Conservation (phyloP, 2,329 filamentous ascomycete species). For the Fusarium incarnatum region DNA sequence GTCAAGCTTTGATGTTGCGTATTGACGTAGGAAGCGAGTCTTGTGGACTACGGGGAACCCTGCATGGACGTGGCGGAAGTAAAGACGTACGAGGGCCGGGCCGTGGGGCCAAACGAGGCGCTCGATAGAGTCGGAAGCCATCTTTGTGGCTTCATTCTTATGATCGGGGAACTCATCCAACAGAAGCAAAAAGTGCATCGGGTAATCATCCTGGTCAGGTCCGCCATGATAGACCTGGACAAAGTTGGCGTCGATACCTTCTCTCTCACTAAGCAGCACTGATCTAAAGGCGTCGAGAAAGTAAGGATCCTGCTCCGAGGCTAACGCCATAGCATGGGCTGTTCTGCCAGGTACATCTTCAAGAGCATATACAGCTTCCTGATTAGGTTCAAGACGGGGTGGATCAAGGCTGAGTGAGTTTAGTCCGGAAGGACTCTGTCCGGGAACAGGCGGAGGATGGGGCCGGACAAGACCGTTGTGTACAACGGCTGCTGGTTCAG, state of each 20-base stretch:
- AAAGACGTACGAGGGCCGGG: constrained; percentile 57
- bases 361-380: constrained; percentile 49
- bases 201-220: constrained; percentile 51
- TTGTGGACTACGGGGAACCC: constrained; percentile 59
- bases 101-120: constrained; percentile 55
- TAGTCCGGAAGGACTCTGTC: not conserved
- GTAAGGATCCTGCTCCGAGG: constrained; percentile 60
- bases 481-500: constrained; percentile 41
- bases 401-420: constrained; percentile 8
- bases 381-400: constrained; percentile 9
- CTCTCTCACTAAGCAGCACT: constrained; percentile 58
- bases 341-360: constrained; percentile 57
- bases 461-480: constrained; percentile 43
- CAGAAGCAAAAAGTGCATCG: constrained; percentile 60
- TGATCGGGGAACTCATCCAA: constrained; percentile 59
- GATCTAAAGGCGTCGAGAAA: constrained; percentile 61
- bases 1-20: constrained; percentile 51
- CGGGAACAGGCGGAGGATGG: constrained; percentile 15
- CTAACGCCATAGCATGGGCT: constrained; percentile 59
- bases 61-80: constrained; percentile 60
- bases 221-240: constrained; percentile 56
- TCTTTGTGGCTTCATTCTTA: constrained; percentile 53
- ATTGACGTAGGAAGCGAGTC: constrained; percentile 56
- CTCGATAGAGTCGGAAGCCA: constrained; percentile 58
- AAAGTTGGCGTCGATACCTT: constrained; percentile 59